phyloP scores from a whole-genome alignment of 2,329 filamentous ascomycete genomes.

The Monilinia laxa region DNA sequence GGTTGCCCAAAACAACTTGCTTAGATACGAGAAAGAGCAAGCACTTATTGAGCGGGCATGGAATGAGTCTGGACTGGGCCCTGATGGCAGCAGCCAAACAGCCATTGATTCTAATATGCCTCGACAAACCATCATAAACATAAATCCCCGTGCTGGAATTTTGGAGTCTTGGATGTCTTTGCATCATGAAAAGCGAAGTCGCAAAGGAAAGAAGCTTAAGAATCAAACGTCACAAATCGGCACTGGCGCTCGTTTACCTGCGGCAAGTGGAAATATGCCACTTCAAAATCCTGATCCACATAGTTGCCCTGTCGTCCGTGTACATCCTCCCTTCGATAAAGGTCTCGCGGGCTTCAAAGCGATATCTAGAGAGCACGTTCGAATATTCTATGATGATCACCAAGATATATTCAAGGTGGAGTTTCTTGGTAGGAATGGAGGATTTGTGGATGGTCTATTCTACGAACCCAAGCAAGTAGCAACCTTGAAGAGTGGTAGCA shows the following conservation, averaged over 20 bases:
- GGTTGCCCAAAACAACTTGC: constrained; percentile 16
- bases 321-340: constrained; percentile 66
- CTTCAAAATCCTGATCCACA: constrained; percentile 54
- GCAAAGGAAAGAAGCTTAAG: constrained; percentile 43
- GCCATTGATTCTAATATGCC: constrained; percentile 44
- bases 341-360: constrained; percentile 64
- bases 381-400: constrained; percentile 67
- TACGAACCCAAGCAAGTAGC: constrained; percentile 54
- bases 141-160: constrained; percentile 70
- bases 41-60: constrained; percentile 45
- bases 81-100: constrained; percentile 50
- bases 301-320: constrained; percentile 65
- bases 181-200: constrained; percentile 11
- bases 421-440: constrained; percentile 61
- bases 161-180: constrained; percentile 40
- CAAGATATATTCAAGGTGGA: constrained; percentile 63
- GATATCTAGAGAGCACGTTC: constrained; percentile 72
- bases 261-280: neutral
- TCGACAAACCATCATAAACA: constrained; percentile 57
- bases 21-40: constrained; percentile 14
- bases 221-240: constrained; percentile 45
- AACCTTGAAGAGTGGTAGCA: constrained; percentile 61
- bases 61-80: constrained; percentile 47
- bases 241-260: constrained; percentile 24
- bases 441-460: constrained; percentile 64